Base-by-base conservation (phyloP, 2,329 filamentous ascomycete species). In the Tolypocladium ovalisporum region DNA sequence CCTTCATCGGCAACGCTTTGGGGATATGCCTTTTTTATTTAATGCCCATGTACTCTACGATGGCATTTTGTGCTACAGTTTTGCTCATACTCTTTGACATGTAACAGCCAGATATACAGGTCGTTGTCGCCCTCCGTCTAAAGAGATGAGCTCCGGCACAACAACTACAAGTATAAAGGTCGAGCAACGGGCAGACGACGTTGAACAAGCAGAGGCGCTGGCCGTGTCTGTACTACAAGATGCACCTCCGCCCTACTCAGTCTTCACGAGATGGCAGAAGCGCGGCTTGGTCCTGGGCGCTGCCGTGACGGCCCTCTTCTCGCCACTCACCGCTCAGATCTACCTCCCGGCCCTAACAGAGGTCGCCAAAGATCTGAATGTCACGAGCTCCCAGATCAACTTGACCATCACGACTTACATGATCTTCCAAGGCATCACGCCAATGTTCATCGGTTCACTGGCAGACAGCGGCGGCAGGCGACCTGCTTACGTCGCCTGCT, bases 371-470 rank as follows among this genome's bases (percentile, higher is more conserved):
- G 77, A 80, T 44, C 69, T 83, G 10, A 34, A 73, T 27, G 75
- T 83, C 22, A 69, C 70, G 7, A 62, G 64, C 35, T 62, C 70
- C 1, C 62, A 73, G 53, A 74, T 81, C 59, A 81, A 80, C 63
- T 66, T 82, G 39, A 80, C 77, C 8, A 68, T 82, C 44, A 81
- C 79, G 2, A 79, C 77, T 1, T 82, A 82, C 63, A 78, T 81
- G 77, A 76, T 86, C 54, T 78, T 86, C 39, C 83, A 85, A 70
- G 83, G 79, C 24, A 68, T 86, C 15, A 76, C 79, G 1, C 83
- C 83, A 29, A 78, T 78, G 62, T 77, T 85, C 57, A 70, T 83
- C 44, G 82, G 80, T 0, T 77, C 77, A 4, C 68, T 85, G 37
- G 79, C 82, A 1, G 83, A 86, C 63, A 74, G 67, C 2, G 70